A percentile compares a stretch with the other conserved stretches of the same genome.
phyloP scores from a whole-genome alignment of 2,329 filamentous ascomycete genomes.

The Paecilomyces sp. region DNA sequence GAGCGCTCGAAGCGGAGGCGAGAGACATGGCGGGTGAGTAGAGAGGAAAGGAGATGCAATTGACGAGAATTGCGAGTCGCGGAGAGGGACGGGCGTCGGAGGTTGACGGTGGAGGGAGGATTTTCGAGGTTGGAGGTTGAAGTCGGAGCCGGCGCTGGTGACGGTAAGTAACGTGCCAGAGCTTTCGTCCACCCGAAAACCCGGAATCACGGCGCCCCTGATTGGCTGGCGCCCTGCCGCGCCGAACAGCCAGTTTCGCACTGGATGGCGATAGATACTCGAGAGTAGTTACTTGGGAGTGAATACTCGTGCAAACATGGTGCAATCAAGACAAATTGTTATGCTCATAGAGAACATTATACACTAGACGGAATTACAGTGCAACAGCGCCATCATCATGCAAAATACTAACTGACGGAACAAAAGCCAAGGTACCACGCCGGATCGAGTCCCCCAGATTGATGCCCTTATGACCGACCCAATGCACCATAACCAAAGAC shows the following conservation, averaged over 20 bases:
- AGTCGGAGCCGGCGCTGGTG: slow-evolving; percentile 18
- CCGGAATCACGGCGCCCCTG: slow-evolving; percentile 34
- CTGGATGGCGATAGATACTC: no score
- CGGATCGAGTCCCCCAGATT: background rate
- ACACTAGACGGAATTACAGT: no score
- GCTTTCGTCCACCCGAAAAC: slow-evolving; percentile 27
- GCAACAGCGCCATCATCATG: no score
- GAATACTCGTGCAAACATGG: no score
- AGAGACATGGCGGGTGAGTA: slow-evolving; percentile 40
- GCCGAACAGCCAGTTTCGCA: background rate
- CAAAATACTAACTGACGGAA: no score
- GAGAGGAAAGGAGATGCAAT: slow-evolving; percentile 15
- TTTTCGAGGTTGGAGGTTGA: slow-evolving; percentile 30
- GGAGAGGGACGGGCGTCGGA: slow-evolving; percentile 9
- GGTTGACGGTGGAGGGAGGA: slow-evolving; percentile 18
- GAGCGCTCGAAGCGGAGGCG: slow-evolving; percentile 59
- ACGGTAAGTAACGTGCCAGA: slow-evolving; percentile 17
- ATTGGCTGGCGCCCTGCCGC: slow-evolving; percentile 21
- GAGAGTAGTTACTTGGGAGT: no score
- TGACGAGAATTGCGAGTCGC: slow-evolving; percentile 25
- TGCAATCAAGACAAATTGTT: no score
- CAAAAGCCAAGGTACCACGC: no score
- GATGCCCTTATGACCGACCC: background rate
- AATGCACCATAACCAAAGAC: slow-evolving; percentile 8
- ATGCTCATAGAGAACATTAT: no score